These are phyloP conservation scores for Podaxis carcinomalis DNA, from an alignment of 768 basidiomycete genomes.

Conservation along the genomic window DNA sequence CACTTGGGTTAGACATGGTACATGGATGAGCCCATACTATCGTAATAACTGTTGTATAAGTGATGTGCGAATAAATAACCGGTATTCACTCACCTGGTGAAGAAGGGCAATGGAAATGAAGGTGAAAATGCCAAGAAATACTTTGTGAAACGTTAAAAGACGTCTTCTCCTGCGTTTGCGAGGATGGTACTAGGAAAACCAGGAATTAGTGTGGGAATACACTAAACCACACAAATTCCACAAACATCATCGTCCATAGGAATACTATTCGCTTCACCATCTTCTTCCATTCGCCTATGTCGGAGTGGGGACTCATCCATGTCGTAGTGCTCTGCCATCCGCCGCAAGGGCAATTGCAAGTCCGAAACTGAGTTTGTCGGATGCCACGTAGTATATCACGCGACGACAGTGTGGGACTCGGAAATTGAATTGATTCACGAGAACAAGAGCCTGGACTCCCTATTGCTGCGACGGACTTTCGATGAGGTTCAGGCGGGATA, in stretches of 20 bases:
- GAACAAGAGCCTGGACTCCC: neutral
- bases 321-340: constrained; percentile 3
- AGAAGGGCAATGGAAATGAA: neutral
- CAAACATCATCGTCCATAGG: neutral
- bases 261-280: neutral
- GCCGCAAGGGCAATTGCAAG: neutral
- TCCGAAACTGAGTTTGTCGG: neutral
- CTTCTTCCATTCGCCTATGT: constrained; percentile 7
- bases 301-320: neutral
- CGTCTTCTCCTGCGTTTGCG: neutral
- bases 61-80: neutral
- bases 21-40: neutral
- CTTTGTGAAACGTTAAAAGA: neutral
- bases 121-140: neutral
- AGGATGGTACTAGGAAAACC: neutral
- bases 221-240: neutral
- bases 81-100: neutral
- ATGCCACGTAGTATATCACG: constrained; percentile 5
- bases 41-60: neutral
- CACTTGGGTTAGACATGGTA: neutral
- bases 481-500: neutral
- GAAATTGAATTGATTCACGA: neutral
- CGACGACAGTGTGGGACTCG: neutral
- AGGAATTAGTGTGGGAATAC: no score
- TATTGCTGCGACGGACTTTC: neutral